Percentiles rank a stretch among this genome's conserved stretches.
Conservation (phyloP, 768 basidiomycete genomes). For the Mycena galericulata region DNA sequence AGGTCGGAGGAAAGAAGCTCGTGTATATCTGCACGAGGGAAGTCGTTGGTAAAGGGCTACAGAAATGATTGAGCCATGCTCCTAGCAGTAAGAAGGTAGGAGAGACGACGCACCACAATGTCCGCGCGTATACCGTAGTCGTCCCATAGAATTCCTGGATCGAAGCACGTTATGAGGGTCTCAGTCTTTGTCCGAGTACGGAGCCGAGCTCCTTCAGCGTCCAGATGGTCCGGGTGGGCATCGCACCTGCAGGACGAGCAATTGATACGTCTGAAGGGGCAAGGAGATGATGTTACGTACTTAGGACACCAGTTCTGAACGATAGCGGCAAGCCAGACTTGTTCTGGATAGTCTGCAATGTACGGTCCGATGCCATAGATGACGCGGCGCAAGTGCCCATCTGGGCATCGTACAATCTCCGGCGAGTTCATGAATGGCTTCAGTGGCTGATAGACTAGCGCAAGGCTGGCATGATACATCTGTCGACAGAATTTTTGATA, state of each 20-base stretch:
- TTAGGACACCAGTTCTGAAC: constrained; percentile 43
- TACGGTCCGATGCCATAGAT: constrained; percentile 44
- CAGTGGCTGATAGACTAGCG: constrained; percentile 33
- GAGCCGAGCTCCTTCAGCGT: constrained; percentile 6
- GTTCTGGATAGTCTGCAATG: constrained; percentile 49
- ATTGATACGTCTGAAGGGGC: not conserved
- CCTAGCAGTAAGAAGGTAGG: not conserved
- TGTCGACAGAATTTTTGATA: constrained; percentile 32
- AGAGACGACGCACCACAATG: constrained; percentile 26
- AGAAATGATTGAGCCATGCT: not conserved
- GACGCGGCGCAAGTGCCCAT: constrained; percentile 40
- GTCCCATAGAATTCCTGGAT: constrained; percentile 33
- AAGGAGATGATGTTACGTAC: not conserved
- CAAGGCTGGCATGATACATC: constrained; percentile 34
- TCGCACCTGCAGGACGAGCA: not conserved
- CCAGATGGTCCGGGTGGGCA: constrained; percentile 8
- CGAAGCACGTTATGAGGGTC: constrained; percentile 7
- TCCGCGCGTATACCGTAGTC: constrained; percentile 33
- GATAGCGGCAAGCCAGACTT: constrained; percentile 37
- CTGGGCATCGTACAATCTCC: constrained; percentile 37
- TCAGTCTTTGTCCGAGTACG: constrained; percentile 24
- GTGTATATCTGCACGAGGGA: constrained; percentile 33
- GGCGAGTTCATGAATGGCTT: constrained; percentile 39
- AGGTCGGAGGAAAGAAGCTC: constrained; percentile 14
- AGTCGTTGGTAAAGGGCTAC: constrained; percentile 38